Evolutionary conservation across 805 yeast genomes (phyloP).

Genomic region (Millerozyma acaciae): DNA sequence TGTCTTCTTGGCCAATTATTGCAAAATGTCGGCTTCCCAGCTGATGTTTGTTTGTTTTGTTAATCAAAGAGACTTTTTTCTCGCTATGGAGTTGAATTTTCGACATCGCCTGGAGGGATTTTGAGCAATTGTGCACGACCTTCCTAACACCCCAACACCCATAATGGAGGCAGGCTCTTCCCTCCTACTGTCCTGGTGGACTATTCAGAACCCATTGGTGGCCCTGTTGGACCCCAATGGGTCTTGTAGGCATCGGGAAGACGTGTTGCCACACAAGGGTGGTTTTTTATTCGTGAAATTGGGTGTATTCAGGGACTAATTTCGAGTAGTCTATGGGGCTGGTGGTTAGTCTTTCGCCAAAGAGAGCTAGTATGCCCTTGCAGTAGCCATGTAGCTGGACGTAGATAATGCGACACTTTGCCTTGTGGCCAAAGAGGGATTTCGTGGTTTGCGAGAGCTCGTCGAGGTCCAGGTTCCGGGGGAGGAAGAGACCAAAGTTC

Average conservation of each 20-base stretch:
- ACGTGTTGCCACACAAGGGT: neutral
- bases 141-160: too few species aligned
- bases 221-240: too few species aligned
- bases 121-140: too few species aligned
- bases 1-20: constrained; percentile 6
- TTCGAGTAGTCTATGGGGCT: neutral
- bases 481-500: constrained; percentile 59
- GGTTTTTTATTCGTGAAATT: neutral
- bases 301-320: neutral
- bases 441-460: constrained; percentile 49
- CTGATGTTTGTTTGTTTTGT: constrained; percentile 2
- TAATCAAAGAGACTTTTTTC: constrained; percentile 11
- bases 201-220: too few species aligned
- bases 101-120: too few species aligned
- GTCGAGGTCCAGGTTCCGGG: constrained; percentile 52
- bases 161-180: too few species aligned
- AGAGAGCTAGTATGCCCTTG: constrained; percentile 56
- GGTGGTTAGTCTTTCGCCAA: constrained; percentile 42
- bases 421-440: constrained; percentile 41
- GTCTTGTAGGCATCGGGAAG: too few species aligned
- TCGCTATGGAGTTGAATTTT: too few species aligned
- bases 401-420: constrained; percentile 44
- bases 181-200: too few species aligned
- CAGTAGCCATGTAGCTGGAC: constrained; percentile 37
- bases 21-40: constrained; percentile 12